Evolutionary conservation across 148 eudicot genomes (phyloP).

Genomic region (Chenopodium berlandieri): DNA sequence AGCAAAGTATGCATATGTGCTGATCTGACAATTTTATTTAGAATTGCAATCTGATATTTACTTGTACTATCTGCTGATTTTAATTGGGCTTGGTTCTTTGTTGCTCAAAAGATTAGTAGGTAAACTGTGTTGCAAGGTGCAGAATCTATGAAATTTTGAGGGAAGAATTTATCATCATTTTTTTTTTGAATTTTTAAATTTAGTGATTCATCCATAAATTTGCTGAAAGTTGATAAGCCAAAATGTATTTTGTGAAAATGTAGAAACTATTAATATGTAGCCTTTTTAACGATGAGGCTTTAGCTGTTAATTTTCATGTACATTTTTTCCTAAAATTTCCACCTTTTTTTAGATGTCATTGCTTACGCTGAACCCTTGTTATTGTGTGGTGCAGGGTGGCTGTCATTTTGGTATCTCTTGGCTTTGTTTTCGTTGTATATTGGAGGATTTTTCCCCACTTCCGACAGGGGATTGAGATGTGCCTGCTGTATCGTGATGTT

Average conservation of each 20-base stretch:
- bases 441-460: slow-evolving; percentile 3
- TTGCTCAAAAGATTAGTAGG: not conserved
- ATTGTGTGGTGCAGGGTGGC: slow-evolving; percentile 11
- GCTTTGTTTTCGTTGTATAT: slow-evolving; percentile 10
- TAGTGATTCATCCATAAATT: not conserved
- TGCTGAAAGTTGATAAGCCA: not conserved
- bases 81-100: not conserved
- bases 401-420: slow-evolving; percentile 5
- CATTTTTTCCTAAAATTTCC: not conserved
- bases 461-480: slow-evolving; percentile 5
- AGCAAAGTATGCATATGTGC: not conserved
- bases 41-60: not conserved
- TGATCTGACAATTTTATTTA: not conserved
- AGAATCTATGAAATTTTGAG: not conserved
- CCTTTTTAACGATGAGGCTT: not conserved
- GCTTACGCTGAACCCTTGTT: not conserved
- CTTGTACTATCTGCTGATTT: not conserved
- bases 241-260: not conserved
- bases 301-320: not conserved
- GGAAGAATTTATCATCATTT: not conserved
- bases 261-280: not conserved
- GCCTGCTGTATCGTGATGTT: not conserved
- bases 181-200: too few relatives aligned
- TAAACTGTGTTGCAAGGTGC: not conserved
- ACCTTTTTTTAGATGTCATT: not conserved